Conservation (phyloP, 179 eudicot species). For the Spergularia azorica region DNA sequence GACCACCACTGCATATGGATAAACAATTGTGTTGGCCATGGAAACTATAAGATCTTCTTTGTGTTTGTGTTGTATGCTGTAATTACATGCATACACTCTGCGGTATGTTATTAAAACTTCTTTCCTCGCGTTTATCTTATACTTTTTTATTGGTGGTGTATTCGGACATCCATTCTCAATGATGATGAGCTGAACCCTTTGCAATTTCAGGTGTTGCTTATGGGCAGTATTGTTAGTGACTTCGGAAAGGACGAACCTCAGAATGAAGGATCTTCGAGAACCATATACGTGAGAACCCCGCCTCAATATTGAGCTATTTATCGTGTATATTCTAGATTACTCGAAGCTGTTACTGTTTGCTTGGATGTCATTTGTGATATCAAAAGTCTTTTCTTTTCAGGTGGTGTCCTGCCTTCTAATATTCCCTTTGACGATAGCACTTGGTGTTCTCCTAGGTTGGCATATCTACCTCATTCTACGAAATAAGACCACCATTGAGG, state of each 20-base stretch:
- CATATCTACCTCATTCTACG: slow-evolving; percentile 75
- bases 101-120: slow-evolving; percentile 51
- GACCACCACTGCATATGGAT: slow-evolving; percentile 99
- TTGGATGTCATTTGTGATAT: slow-evolving; percentile 2
- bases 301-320: neutral
- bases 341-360: neutral
- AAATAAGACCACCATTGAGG: slow-evolving; percentile 97
- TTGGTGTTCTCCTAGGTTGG: slow-evolving; percentile 79
- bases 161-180: neutral
- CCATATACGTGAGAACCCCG: slow-evolving; percentile 54
- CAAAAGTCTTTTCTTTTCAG: slow-evolving; percentile 39
- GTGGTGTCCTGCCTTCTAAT: slow-evolving; percentile 70
- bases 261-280: slow-evolving; percentile 60
- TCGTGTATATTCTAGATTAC: neutral
- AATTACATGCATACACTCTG: slow-evolving; percentile 77
- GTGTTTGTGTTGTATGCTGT: slow-evolving; percentile 80
- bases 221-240: slow-evolving; percentile 72
- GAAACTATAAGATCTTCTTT: slow-evolving; percentile 90
- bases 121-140: neutral
- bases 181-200: slow-evolving; percentile 6
- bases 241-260: slow-evolving; percentile 49
- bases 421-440: slow-evolving; percentile 68
- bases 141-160: neutral
- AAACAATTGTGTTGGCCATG: slow-evolving; percentile 95
- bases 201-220: slow-evolving; percentile 64